A percentile compares a stretch with the other conserved stretches of the same genome.
Conservation (phyloP, 441 rosid genomes). For the Adansonia gregorii region DNA sequence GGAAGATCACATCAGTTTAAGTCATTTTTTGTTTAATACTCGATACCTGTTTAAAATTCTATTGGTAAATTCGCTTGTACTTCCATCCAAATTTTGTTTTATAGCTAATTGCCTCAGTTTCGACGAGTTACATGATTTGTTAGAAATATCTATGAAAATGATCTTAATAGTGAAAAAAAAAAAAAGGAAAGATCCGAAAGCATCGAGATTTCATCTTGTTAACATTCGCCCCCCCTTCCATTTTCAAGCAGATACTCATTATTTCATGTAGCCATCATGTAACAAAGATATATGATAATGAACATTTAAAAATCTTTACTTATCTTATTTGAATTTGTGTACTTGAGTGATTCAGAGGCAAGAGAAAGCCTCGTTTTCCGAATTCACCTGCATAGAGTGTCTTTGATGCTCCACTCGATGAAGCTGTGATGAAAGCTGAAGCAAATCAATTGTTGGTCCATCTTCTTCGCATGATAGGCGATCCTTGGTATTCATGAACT, state of each 20-base stretch:
- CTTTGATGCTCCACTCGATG: constrained; percentile 57
- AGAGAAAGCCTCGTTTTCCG: constrained; percentile 42
- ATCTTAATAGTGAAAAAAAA: background rate
- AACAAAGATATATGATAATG: background rate
- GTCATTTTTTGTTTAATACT: too few relatives aligned
- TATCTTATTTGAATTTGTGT: constrained; percentile 25
- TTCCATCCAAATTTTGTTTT: background rate
- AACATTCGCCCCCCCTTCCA: too few relatives aligned
- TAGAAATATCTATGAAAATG: background rate
- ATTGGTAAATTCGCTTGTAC: too few relatives aligned
- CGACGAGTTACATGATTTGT: background rate
- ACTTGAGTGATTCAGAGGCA: constrained; percentile 39
- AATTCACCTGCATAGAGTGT: constrained; percentile 48
- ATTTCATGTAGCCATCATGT: background rate
- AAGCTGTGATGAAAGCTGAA: constrained; percentile 59
- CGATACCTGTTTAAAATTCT: too few relatives aligned
- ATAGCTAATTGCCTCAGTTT: background rate
- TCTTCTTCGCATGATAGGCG: constrained; percentile 33
- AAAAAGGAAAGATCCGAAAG: background rate
- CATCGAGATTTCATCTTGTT: background rate
- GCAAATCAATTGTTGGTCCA: constrained; percentile 53
- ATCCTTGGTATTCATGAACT: constrained; percentile 36
- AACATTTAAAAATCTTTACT: background rate
- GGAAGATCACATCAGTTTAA: too few relatives aligned
- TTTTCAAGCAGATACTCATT: too few relatives aligned